A percentile compares a stretch with the other conserved stretches of the same genome.
phyloP scores from a whole-genome alignment of 2,329 filamentous ascomycete genomes.

The Teratosphaeria epicoccoides region DNA sequence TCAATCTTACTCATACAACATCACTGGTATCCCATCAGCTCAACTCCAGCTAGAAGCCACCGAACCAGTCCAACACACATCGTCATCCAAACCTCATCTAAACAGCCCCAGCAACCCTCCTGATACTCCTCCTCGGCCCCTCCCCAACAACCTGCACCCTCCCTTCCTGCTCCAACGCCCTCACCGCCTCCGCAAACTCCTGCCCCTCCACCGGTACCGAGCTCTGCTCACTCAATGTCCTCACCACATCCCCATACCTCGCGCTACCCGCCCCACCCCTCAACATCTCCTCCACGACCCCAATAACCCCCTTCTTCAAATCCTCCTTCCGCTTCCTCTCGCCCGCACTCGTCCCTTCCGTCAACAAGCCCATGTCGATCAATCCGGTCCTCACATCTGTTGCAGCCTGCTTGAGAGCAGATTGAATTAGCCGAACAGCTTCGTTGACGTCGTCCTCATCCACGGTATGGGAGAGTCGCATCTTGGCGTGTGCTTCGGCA shows the following conservation, averaged over 20 bases:
- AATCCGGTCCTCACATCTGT: conserved; percentile 82
- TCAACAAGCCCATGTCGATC: conserved; percentile 93
- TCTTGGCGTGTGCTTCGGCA: conserved; percentile 91
- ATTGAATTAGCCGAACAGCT: conserved; percentile 84
- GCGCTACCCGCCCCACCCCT: conserved; percentile 49
- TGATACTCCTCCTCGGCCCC: conserved; percentile 69
- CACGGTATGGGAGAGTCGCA: conserved; percentile 72
- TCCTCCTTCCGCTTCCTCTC: conserved; percentile 76
- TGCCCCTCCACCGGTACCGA: conserved; percentile 59
- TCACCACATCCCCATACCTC: conserved; percentile 67
- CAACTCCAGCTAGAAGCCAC: neutral
- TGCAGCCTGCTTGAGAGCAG: conserved; percentile 91
- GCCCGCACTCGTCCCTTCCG: conserved; percentile 83
- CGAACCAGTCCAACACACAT: neutral
- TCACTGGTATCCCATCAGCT: too few species aligned
- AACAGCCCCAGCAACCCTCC: conserved; percentile 54
- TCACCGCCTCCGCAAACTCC: conserved; percentile 76
- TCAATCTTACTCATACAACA: neutral
- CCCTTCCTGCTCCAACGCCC: conserved; percentile 74
- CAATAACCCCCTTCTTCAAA: conserved; percentile 67
- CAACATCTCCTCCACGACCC: conserved; percentile 70
- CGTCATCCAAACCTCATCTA: neutral
- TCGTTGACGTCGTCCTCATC: conserved; percentile 76
- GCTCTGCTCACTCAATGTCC: conserved; percentile 59
- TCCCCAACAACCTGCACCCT: conserved; percentile 71